Base-by-base conservation (phyloP, 1,284 basidiomycete species). In the Phellopilus nigrolimitatus region DNA sequence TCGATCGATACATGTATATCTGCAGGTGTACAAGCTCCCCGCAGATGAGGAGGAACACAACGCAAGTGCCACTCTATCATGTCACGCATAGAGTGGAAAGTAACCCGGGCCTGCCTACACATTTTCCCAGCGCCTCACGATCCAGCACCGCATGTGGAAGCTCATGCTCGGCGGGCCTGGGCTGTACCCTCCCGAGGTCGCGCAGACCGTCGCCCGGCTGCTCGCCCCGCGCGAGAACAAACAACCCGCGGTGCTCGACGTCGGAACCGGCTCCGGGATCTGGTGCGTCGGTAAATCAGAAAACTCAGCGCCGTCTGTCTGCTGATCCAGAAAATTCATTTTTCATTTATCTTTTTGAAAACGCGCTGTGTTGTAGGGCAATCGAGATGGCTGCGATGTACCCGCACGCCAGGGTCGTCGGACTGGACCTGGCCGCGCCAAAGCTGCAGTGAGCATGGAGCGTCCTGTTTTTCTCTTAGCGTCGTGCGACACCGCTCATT, bases 71-170 rank as follows among this genome's bases (percentile, higher is more conserved):
- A 33, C 17, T 7, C 13, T 39, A 8, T 40, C 24, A 12, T 42
- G 42, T 15, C n/a, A 13, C 36, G 15, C 22, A 19, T 19, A 9
- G 19, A 12, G 17, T 15, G n/a, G 2, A 27, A 21, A 27, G 40
- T 28, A 3, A n/a, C 9, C 3, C 8, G 12, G 6, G 24, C 28
- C 15, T 7, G 12, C 19, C 21, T 33, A n/a, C 10, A 9, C 21
- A 25, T 15, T 41, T 15, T 12, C 37, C 12, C 34, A 54, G 53
- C 28, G 53, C 24, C 37, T 54, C 15, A 50, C 45, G 4, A 30
- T 44, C 6, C 53, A 54, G 31, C 53, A 54, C 36, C 47, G 53
- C 19, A 54, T 54, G 12, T 54, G 53, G 53, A 50, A 49, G 25
- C 43, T 49, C 21, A 37, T 54, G 41, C n/a, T 39, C 30, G 53